Conservation (phyloP, 108 stramenopile genomes). For the Discostella pseudostelligera region DNA sequence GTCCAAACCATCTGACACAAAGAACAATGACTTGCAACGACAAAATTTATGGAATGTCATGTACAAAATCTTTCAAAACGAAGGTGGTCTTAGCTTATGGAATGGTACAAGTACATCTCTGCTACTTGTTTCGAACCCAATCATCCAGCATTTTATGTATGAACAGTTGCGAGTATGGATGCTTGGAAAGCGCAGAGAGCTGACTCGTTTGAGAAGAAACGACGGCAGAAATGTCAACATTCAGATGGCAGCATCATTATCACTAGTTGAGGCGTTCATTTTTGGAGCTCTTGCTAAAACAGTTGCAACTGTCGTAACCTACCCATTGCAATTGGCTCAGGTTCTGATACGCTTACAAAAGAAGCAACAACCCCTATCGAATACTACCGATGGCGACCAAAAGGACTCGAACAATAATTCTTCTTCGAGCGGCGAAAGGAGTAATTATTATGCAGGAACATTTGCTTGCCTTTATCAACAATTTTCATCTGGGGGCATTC, state of each 20-base stretch:
- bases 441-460: constrained; percentile 53
- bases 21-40: constrained; percentile 1
- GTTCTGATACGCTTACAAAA: constrained; percentile 54
- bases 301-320: constrained; percentile 86
- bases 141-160: constrained; percentile 91
- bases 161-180: constrained; percentile 68
- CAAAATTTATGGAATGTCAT: constrained; percentile 47
- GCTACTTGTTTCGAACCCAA: constrained; percentile 92
- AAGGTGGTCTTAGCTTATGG: constrained; percentile 64
- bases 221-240: background rate
- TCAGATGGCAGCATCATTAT: constrained; percentile 25
- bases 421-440: background rate
- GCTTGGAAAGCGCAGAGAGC: constrained; percentile 3
- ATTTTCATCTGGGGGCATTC: constrained; percentile 62
- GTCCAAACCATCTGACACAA: constrained; percentile 29
- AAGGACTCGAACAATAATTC: background rate
- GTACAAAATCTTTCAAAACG: constrained; percentile 33
- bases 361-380: constrained; percentile 17
- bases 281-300: constrained; percentile 88
- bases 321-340: constrained; percentile 86
- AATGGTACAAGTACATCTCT: constrained; percentile 76
- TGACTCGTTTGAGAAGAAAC: background rate
- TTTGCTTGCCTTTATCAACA: constrained; percentile 69
- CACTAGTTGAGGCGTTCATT: constrained; percentile 77
- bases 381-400: background rate